These are phyloP conservation scores for Microbotryum violaceum DNA, from an alignment of 1,284 basidiomycete genomes.

Conservation along the genomic window DNA sequence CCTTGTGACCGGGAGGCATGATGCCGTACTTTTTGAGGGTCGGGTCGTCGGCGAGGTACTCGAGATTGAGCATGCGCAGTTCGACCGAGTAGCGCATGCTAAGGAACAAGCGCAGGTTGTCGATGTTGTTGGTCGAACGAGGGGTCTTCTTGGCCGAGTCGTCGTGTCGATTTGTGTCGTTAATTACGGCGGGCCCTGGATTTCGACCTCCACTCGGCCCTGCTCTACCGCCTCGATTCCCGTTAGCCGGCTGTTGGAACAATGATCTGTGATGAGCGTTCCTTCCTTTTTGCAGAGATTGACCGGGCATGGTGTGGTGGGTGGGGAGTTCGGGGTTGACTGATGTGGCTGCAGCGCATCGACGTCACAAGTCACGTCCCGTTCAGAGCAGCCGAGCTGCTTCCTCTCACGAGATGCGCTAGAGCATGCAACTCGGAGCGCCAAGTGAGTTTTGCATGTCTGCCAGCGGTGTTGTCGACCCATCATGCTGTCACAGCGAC, in stretches of 20 bases:
- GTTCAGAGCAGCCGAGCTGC: too few relatives aligned
- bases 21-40: conserved; percentile 60
- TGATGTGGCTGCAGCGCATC: too few relatives aligned
- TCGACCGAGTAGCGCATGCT: conserved; percentile 21
- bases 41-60: conserved; percentile 62
- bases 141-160: conserved; percentile 4
- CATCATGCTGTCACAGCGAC: background rate
- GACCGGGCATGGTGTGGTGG: too few relatives aligned
- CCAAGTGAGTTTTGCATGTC: too few relatives aligned
- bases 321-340: too few relatives aligned
- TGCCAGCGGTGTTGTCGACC: background rate
- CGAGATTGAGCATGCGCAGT: conserved; percentile 28
- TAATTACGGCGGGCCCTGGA: conserved; percentile 11
- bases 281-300: background rate
- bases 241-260: background rate
- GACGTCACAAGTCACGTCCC: too few relatives aligned
- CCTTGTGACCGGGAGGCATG: conserved; percentile 57
- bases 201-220: background rate
- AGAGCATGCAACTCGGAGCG: too few relatives aligned
- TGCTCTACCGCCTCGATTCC: conserved; percentile 7
- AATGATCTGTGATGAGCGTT: background rate
- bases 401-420: background rate
- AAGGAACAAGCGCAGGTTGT: conserved; percentile 29
- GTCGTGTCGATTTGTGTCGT: conserved; percentile 9
- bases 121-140: conserved; percentile 15